Base-by-base conservation (phyloP, 1,284 basidiomycete genomes). In the Bjerkandera adusta region DNA sequence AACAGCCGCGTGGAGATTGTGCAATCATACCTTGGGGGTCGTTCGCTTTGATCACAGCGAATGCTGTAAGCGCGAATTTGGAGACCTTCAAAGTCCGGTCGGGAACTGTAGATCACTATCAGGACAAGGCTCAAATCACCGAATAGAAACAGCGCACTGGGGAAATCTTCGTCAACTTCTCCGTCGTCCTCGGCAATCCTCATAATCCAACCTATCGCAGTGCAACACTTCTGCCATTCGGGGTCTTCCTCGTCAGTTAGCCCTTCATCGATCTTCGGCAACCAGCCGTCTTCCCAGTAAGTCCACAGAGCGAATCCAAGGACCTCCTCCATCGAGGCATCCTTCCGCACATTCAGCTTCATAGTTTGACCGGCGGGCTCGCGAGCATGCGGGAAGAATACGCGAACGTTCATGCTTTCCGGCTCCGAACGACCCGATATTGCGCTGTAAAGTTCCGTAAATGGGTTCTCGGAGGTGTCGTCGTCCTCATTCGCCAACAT, bases 131-230 rank as follows among this genome's bases (percentile, higher is more conserved):
- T 5, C 16, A 12, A 36, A 33, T 10, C 21, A 47, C 30, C 24
- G 40, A 16, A 42, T 36, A 33, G 43, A 30, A n/a, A 30, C 3
- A 11, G 16, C 81, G 55, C 60, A 94, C 92, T 85, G 24, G 97
- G 96, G 60, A 96, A 99, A 67, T 99, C 97, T 63, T 98, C 96
- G 63, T 99, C 97, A 0, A 98, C 93, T 65, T 97, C 93, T 13
- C 97, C 97, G 64, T 98, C 94, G 43, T 95, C 92, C 61, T 99
- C 96, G 6, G 95, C 92, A 47, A 99, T 94, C 49, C 93, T 75
- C 66, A 99, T 66, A n/a, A 92, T 85, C 95, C 96, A 99, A 1
- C 91, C 93, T 1, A 90, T 75, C 0, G 91, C 89, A 34, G 80
- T 85, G 45, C 91, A 69, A 56, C 68, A 71, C 4, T 73, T 71